Conservation (phyloP, 306 rosid species). For the Pyrus pyrifolia region DNA sequence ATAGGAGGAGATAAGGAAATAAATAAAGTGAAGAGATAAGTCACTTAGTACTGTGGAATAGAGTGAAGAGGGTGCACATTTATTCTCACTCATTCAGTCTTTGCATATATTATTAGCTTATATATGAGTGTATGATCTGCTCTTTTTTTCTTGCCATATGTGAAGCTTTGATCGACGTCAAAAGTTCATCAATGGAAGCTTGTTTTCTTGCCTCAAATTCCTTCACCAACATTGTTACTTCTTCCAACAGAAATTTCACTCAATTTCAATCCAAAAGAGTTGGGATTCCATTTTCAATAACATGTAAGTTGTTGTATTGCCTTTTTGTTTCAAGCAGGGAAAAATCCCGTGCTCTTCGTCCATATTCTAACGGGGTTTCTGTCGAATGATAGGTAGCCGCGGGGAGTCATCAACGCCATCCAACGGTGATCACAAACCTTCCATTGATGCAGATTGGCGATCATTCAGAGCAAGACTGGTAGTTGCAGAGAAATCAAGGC, state of each 20-base stretch:
- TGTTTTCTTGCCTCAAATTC: slow-evolving; percentile 51
- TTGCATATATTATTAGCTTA: neutral
- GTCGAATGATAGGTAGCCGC: slow-evolving; percentile 35
- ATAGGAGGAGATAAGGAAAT: no score
- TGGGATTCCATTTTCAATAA: slow-evolving; percentile 13
- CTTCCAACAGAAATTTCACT: neutral
- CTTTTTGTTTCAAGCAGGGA: neutral
- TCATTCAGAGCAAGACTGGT: slow-evolving; percentile 79
- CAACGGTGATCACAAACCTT: slow-evolving; percentile 27
- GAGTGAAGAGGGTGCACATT: slow-evolving; percentile 25
- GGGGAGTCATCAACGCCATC: slow-evolving; percentile 35
- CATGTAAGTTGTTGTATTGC: slow-evolving; percentile 37
- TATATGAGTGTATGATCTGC: slow-evolving; percentile 15
- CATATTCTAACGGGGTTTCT: neutral
- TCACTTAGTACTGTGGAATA: no score
- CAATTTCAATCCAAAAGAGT: slow-evolving; percentile 33
- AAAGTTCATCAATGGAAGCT: slow-evolving; percentile 51
- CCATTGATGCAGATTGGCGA: slow-evolving; percentile 56
- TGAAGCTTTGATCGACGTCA: slow-evolving; percentile 11
- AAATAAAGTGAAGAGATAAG: no score
- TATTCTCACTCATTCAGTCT: no score
- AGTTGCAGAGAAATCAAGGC: slow-evolving; percentile 38
- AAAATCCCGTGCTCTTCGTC: neutral
- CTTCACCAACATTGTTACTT: slow-evolving; percentile 17
- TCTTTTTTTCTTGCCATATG: neutral